Base-by-base conservation (phyloP, 495 filamentous ascomycete genomes). In the Annulohypoxylon stygium region DNA sequence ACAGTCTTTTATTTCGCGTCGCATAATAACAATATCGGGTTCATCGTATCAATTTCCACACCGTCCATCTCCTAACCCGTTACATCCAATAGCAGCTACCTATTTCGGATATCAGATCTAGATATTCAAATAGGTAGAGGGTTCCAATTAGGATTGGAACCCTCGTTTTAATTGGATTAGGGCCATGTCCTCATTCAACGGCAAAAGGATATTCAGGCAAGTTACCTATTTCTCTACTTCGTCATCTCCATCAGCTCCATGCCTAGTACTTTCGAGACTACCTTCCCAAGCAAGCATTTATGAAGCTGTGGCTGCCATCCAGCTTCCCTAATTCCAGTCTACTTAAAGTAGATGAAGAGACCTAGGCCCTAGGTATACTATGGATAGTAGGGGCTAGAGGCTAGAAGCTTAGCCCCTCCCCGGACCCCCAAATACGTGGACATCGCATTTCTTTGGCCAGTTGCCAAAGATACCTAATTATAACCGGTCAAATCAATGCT, bases 141-240 rank as follows among this genome's bases (percentile, higher is more conserved):
- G 58, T 63, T 62, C 69, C 57, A 41, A 61, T 36, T 0, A 25
- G 47, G 34, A 61, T 67, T 72, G 60, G 65, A 50, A 30, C 66
- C 61, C 71, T 69, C 53, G 30, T 59, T 33, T 14, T 16, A 12
- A 16, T 6, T 16, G 45, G 47, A 14, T 33, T 45, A 64, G 55
- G 58, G 43, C 36, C 30, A 74, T 74, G 71, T 39, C 62, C 18
- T 51, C 71, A 3, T 67, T 70, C 34, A 69, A 55, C 53, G 50
- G 62, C 16, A 74, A 47, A 55, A 63, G 54, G 20, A 67, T 67
- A 39, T 59, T 74, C 14, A 63, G 26, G 71, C 70, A 58, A 70
- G 67, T 33, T 51, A 43, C 18, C 5, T 9, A 12, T 43, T n/a
- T 39, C 3, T 37, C 30, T 30, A 30, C 30, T 54, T 54, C 50